These are phyloP conservation scores for Coriolopsis trogii DNA, from an alignment of 1,284 basidiomycete genomes.

Conservation along the genomic window DNA sequence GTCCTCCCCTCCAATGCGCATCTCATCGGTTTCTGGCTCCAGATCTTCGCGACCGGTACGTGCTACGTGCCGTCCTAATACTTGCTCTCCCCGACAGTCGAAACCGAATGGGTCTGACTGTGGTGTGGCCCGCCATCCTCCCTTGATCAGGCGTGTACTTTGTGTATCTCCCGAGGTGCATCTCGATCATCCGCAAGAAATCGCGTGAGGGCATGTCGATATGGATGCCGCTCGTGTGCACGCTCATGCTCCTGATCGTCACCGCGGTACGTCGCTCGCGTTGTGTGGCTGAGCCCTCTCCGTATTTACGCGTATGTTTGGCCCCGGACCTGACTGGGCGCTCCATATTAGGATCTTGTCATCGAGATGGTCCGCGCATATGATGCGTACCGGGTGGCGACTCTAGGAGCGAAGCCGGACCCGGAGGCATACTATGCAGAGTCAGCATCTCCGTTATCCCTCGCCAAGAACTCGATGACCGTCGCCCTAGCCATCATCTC, in stretches of 20 bases:
- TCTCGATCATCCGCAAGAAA: neutral
- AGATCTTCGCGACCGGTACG: slow-evolving; percentile 6
- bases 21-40: slow-evolving; percentile 8
- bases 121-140: too few species aligned
- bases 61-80: neutral
- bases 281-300: too few species aligned
- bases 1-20: neutral
- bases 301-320: too few species aligned
- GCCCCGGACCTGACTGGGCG: neutral
- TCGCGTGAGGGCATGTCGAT: slow-evolving; percentile 1
- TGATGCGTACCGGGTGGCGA: neutral
- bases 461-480: neutral
- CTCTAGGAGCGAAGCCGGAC: neutral
- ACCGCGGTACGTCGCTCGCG: neutral
- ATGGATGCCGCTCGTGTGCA: slow-evolving; percentile 3
- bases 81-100: too few species aligned
- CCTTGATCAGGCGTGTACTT: slow-evolving; percentile 7
- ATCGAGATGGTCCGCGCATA: neutral
- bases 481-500: slow-evolving; percentile 3
- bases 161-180: slow-evolving; percentile 1
- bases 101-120: too few species aligned
- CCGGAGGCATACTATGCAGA: neutral
- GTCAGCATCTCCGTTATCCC: neutral
- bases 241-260: slow-evolving; percentile 1
- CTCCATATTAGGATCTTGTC: neutral